Conservation (phyloP, 1,139 yeast genomes). For the Diutina scorzettiae region DNA sequence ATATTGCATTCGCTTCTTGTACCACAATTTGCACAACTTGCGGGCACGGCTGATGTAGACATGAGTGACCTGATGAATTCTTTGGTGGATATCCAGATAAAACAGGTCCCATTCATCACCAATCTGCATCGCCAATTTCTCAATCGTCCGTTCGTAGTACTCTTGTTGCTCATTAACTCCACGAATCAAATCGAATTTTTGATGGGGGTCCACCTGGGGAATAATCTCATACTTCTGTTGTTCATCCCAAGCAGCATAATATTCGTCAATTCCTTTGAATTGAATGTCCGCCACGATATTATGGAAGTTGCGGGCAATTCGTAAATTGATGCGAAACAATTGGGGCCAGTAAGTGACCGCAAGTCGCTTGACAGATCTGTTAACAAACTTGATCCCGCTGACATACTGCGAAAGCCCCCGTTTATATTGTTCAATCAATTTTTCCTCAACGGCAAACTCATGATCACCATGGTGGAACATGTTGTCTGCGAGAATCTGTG, state of each 20-base stretch:
- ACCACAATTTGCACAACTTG: slow-evolving; percentile 2
- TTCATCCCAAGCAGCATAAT: slow-evolving; percentile 24
- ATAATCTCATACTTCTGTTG: slow-evolving; percentile 14
- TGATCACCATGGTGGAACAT: background rate
- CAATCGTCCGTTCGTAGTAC: background rate
- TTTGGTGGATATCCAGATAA: too few species aligned
- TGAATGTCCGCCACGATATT: slow-evolving; percentile 28
- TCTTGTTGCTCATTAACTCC: background rate
- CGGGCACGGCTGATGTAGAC: background rate
- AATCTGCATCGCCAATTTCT: background rate
- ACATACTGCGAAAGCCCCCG: background rate
- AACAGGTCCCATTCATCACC: background rate
- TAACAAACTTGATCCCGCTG: slow-evolving; percentile 28
- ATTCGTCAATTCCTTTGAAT: slow-evolving; percentile 32
- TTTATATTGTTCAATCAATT: background rate
- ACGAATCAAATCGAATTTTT: background rate
- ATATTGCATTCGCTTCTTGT: slow-evolving; percentile 12
- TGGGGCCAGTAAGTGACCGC: slow-evolving; percentile 23
- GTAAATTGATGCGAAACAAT: slow-evolving; percentile 22
- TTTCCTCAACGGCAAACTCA: background rate
- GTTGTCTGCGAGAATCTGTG: background rate
- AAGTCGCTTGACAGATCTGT: slow-evolving; percentile 23
- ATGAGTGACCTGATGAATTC: background rate
- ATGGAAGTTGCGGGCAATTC: slow-evolving; percentile 20
- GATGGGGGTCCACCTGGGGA: slow-evolving; percentile 4